Evolutionary conservation across 768 basidiomycete genomes (phyloP), one percentile per base, ranked within the genome.

Genomic region (Nidula microcarpa): DNA sequence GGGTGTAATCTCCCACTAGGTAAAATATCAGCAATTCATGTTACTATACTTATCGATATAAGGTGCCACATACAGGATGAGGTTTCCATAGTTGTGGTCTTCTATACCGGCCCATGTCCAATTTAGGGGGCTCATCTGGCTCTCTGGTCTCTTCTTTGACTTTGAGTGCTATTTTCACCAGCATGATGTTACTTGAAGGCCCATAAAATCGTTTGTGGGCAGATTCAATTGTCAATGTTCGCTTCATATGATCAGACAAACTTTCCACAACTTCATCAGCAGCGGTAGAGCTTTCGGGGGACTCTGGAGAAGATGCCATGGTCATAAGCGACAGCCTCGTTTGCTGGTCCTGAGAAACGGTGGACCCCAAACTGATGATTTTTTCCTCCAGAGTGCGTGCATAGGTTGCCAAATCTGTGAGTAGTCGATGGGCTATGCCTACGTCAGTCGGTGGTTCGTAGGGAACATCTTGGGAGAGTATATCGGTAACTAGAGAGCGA

Each of bases 1-100:
- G 3, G 55, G 49, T 1, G 57, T 10, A 2, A 18, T 23, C 44
- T 71, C 68, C 70, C 71, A 71, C 71, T 71, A 36, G 6, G 45
- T 14, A 37, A 11, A 54, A 57, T 30, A 30, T 30, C 23, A 30
- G 23, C 23, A 1, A 54, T 44, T 36, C 41, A 34, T 50, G 34
- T 8, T 18, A 13, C 11, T 50, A 53, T 45, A 10, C 34, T 30
- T n/a, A n/a, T 4, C n/a, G 33, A 18, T 16, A 2, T 30, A 17
- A 34, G 43, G 30, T 33, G 30, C 6, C 36, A 46, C 56, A 33
- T 49, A 57, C 56, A 3, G 43, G 45, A 35, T 43, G 53, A 11
- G 41, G 45, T 14, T 32, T 51, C 56, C 56, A 57, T 39, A 54
- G 54, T 10, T 54, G 49, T 6, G 53, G 45, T 17, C 56, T 30